Evolutionary conservation across 306 rosid genomes (phyloP), one percentile per base, ranked within the genome.

Genomic region (Morella rubra): DNA sequence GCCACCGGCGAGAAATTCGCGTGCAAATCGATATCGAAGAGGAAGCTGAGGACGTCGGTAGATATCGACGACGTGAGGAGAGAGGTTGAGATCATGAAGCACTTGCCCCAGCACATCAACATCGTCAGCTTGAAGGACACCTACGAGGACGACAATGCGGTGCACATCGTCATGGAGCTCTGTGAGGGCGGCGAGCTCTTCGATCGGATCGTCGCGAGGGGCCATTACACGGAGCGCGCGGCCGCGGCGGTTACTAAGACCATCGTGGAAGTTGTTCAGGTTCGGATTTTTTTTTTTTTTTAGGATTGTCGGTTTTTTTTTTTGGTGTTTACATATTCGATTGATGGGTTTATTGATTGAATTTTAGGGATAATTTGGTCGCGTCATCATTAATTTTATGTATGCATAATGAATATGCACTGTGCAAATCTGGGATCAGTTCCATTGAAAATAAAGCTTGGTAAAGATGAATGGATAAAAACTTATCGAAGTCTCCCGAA

Each of bases 251-350:
- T 96, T 15, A 92, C 93, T 1, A 84, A 83, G 78, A 96, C 99
- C 9, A 91, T 96, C 7, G 99, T 96, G 2, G 96, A 96, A 91
- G 98, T 96, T 65, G 99, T 96, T 70, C 98, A 88, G 99, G 99
- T 96, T n/a, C 80, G 59, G 16, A 27, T 40, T 65, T 58, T 59
- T 50, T 15, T 54, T 67, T 24, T 62, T 69, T 76, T 64, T 0
- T 47, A n/a, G 1, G 12, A 40, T 44, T 14, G 53, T 1, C 0
- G 32, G 22, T 66, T 12, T n/a, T 19, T 77, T 69, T 76, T 64
- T 0, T 47, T 55, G 9, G 10, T 42, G 6, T 14, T 77, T 77
- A 47, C 22, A 44, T 59, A 19, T 41, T 45, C 9, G 18, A 71
- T 18, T 47, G 7, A 15, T 1, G 16, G 22, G 66, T 41, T 6